A percentile compares a stretch with the other conserved stretches of the same genome.
Evolutionary conservation across 2,329 filamentous ascomycete species (phyloP).

Genomic region (Rugonectria rugulosa): DNA sequence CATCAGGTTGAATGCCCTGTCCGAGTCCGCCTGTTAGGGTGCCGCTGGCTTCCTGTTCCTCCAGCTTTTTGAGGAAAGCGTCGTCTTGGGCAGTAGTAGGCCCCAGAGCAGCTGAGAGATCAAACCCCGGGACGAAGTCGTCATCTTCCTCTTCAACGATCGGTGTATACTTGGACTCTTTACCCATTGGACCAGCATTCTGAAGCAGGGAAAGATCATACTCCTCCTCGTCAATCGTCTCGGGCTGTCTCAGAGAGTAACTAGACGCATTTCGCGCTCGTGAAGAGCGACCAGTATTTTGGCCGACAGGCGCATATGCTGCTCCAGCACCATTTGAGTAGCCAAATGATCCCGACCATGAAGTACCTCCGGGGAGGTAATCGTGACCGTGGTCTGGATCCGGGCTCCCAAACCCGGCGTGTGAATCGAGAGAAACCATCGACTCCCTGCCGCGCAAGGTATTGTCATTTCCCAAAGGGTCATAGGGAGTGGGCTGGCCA

Average conservation of each 20-base stretch:
- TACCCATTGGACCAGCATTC: slow-evolving; percentile 51
- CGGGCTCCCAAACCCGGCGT: slow-evolving; percentile 29
- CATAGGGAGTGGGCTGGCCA: slow-evolving; percentile 37
- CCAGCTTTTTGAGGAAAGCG: slow-evolving; percentile 53
- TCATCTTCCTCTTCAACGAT: slow-evolving; percentile 43
- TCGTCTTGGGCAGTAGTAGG: slow-evolving; percentile 54
- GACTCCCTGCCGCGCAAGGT: slow-evolving; percentile 47
- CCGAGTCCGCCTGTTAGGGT: slow-evolving; percentile 66
- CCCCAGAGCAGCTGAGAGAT: slow-evolving; percentile 55
- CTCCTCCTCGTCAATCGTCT: slow-evolving; percentile 51
- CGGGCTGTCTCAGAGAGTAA: slow-evolving; percentile 37
- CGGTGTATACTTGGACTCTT: slow-evolving; percentile 42
- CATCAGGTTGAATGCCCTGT: slow-evolving; percentile 57
- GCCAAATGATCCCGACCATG: slow-evolving; percentile 41
- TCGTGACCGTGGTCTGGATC: slow-evolving; percentile 28
- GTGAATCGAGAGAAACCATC: slow-evolving; percentile 50
- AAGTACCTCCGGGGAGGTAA: slow-evolving; percentile 28
- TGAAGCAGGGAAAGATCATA: slow-evolving; percentile 53
- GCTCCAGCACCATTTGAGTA: slow-evolving; percentile 37
- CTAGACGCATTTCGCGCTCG: slow-evolving; percentile 35
- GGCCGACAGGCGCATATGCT: slow-evolving; percentile 40
- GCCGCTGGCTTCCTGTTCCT: slow-evolving; percentile 62
- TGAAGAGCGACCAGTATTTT: slow-evolving; percentile 34
- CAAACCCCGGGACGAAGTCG: slow-evolving; percentile 48
- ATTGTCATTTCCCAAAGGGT: slow-evolving; percentile 28